Conservation (phyloP, 371 early-diverging fungal species). For the Phascolomyces articulosus region DNA sequence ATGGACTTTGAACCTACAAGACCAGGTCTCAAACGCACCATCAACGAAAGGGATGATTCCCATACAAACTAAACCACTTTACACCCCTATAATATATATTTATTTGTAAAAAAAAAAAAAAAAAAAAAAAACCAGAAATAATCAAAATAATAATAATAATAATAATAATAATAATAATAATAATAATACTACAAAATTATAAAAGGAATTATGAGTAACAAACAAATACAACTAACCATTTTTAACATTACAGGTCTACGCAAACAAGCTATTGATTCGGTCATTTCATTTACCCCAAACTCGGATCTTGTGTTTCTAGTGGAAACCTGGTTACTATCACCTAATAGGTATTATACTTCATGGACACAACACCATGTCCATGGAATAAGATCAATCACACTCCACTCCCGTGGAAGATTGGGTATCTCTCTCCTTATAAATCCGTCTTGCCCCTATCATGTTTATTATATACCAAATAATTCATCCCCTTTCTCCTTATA, state of each 20-base stretch:
- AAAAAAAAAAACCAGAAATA: no score
- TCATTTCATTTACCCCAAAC: background rate
- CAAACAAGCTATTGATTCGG: conserved; percentile 8
- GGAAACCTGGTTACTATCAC: conserved; percentile 21
- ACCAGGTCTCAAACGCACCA: no score
- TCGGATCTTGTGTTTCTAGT: conserved; percentile 16
- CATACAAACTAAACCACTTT: no score
- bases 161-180: no score
- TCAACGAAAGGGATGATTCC: no score
- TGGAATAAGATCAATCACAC: conserved; percentile 10
- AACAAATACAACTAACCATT: background rate
- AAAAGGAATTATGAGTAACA: no score
- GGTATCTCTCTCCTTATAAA: conserved; percentile 15
- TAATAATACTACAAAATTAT: no score
- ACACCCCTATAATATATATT: no score
- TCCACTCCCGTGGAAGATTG: no score
- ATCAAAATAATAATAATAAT: no score
- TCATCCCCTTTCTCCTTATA: background rate
- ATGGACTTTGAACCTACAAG: no score
- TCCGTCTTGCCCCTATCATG: background rate
- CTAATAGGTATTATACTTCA: conserved; percentile 4
- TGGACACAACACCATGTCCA: conserved; percentile 17
- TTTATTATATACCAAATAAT: conserved; percentile 2
- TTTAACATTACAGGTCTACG: conserved; percentile 12
- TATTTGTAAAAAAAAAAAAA: no score